Evolutionary conservation across 1,284 basidiomycete genomes (phyloP).

Genomic region (Leccinum proliferum): DNA sequence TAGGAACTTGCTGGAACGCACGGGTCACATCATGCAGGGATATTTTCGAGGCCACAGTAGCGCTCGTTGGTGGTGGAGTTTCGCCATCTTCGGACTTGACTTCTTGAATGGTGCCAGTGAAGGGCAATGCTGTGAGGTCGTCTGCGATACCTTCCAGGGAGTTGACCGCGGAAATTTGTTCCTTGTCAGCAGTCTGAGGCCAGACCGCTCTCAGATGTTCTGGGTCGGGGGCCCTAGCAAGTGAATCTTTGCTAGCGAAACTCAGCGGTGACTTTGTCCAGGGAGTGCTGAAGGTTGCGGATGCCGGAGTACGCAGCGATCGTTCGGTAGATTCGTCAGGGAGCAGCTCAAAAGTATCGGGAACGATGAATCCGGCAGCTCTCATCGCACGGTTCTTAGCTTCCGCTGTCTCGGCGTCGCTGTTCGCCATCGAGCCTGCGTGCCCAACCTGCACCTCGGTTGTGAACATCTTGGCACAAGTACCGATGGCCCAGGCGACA

Average conservation of each 20-base stretch:
- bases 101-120: slow-evolving; percentile 57
- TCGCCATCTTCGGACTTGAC: slow-evolving; percentile 78
- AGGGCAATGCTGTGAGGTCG: slow-evolving; percentile 68
- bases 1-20: slow-evolving; percentile 76
- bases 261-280: slow-evolving; percentile 63
- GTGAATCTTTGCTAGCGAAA: slow-evolving; percentile 54
- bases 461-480: slow-evolving; percentile 99
- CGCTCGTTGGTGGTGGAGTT: slow-evolving; percentile 63
- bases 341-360: slow-evolving; percentile 96
- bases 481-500: slow-evolving; percentile 99
- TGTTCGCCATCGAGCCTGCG: slow-evolving; percentile 98
- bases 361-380: slow-evolving; percentile 93
- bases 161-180: slow-evolving; percentile 59
- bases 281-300: slow-evolving; percentile 36
- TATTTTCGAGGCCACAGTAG: slow-evolving; percentile 59
- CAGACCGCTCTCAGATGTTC: slow-evolving; percentile 79
- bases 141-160: slow-evolving; percentile 75
- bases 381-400: slow-evolving; percentile 98
- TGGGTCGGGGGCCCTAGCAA: slow-evolving; percentile 62
- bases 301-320: slow-evolving; percentile 45
- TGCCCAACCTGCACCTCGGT: slow-evolving; percentile 99
- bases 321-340: slow-evolving; percentile 52
- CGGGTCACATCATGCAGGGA: slow-evolving; percentile 74
- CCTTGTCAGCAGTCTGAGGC: slow-evolving; percentile 70
- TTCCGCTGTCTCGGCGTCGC: slow-evolving; percentile 94